Evolutionary conservation across 192 early-diverging fungal species (phyloP), one percentile per base, ranked within the genome.

Genomic region (Coemansia guatemalensis): DNA sequence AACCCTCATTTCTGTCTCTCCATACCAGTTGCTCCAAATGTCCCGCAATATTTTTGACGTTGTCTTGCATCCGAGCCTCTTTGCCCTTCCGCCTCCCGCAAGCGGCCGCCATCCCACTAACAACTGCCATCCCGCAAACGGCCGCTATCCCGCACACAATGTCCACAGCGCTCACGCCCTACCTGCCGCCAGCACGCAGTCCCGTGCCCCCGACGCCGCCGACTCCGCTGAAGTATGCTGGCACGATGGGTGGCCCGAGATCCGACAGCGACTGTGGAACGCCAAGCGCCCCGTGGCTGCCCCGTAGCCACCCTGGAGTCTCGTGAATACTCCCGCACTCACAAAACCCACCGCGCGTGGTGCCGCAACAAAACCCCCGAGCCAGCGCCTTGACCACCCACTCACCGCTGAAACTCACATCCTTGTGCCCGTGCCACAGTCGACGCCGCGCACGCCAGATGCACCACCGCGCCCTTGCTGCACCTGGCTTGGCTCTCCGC

Each of bases 41-140:
- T 50, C 56, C 5, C 39, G 25, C 49, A 67, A 67, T 41, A 67
- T 59, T 24, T 67, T 59, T 27, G 65, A 67, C 26, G 65, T 67
- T 41, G 27, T 67, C 48, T 20, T 57, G 20, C 65, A 67, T 29
- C 55, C 47, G 20, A 33, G 64, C 49, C 56, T 66, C 30, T 66
- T 66, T 48, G 29, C 6, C 2, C 29, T 6, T 30, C 2, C 29
- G 3, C 6, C 29, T 30, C 3, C 29, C 29, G 29, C 29, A 30
- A 30, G 6, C 29, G 29, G 6, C 29, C 29, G 6, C 6, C 29
- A 30, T 30, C 29, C 29, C 6, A 6, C 29, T n/a, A n/a, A n/a
- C n/a, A n/a, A n/a, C n/a, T n/a, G n/a, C 29, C 6, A 2, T 30
- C 3, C 29, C 29, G 29, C 29, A 30, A 30, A 30, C 29, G 29